phyloP scores from a whole-genome alignment of 805 yeast genomes.

The Candida parachauliodes region DNA sequence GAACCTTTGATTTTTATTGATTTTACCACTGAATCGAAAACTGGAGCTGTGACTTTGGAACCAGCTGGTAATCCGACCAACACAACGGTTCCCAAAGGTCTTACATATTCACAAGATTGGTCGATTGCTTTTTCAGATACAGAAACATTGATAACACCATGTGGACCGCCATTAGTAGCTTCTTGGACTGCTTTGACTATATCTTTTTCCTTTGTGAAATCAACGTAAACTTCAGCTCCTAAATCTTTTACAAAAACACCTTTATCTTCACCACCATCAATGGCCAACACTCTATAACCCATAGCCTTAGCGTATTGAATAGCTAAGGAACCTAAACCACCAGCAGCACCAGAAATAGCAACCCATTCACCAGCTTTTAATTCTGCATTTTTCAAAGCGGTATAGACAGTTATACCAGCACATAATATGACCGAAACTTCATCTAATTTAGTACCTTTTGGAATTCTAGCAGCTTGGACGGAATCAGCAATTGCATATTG shows the following conservation, averaged over 20 bases:
- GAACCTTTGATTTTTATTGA: constrained; percentile 39
- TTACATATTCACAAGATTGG: constrained; percentile 41
- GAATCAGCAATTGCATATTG: constrained; percentile 66
- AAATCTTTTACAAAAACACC: constrained; percentile 49
- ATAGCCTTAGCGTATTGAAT: constrained; percentile 73
- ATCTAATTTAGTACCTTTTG: constrained; percentile 52
- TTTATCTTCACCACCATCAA: constrained; percentile 74
- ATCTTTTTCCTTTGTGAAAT: constrained; percentile 50
- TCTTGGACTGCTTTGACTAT: constrained; percentile 40
- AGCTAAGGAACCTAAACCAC: constrained; percentile 76
- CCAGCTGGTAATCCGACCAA: constrained; percentile 46
- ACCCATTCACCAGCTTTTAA: constrained; percentile 68
- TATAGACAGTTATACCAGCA: constrained; percentile 68
- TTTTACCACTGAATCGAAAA: constrained; percentile 39
- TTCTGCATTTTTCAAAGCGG: constrained; percentile 60
- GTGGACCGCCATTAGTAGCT: constrained; percentile 63
- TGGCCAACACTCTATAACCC: constrained; percentile 66
- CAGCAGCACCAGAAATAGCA: constrained; percentile 75
- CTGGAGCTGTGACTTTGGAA: constrained; percentile 37
- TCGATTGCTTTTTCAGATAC: constrained; percentile 49
- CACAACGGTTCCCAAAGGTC: constrained; percentile 41
- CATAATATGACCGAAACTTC: constrained; percentile 61
- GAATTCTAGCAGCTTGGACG: constrained; percentile 58
- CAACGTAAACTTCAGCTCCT: constrained; percentile 65
- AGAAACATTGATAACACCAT: constrained; percentile 45